Percentiles rank a stretch among this genome's conserved stretches.
Evolutionary conservation across 2,329 filamentous ascomycete genomes (phyloP).

Genomic region (Aureobasidium vineae): DNA sequence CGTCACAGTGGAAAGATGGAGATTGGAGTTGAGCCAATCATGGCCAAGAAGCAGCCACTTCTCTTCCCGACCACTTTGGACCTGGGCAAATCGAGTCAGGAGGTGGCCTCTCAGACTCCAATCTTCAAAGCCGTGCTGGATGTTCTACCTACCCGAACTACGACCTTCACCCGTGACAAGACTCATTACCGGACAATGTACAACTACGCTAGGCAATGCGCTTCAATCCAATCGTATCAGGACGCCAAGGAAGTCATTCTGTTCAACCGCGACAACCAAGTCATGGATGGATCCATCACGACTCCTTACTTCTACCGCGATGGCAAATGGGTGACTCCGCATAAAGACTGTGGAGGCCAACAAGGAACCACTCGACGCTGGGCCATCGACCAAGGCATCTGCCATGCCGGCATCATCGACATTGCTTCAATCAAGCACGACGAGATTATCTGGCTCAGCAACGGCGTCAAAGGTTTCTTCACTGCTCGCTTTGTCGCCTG

Average conservation of each 20-base stretch:
- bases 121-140: slow-evolving; percentile 52
- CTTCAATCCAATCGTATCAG: slow-evolving; percentile 49
- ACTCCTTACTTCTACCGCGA: slow-evolving; percentile 77
- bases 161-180: slow-evolving; percentile 78
- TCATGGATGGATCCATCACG: slow-evolving; percentile 85
- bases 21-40: slow-evolving; percentile 41
- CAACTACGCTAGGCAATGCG: slow-evolving; percentile 63
- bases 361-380: slow-evolving; percentile 78
- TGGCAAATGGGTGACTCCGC: slow-evolving; percentile 76
- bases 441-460: slow-evolving; percentile 85
- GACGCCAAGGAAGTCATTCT: slow-evolving; percentile 71
- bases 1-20: slow-evolving; percentile 43
- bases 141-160: slow-evolving; percentile 49
- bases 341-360: slow-evolving; percentile 68
- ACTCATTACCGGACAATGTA: slow-evolving; percentile 75
- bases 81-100: slow-evolving; percentile 34
- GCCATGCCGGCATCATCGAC: slow-evolving; percentile 62
- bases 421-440: slow-evolving; percentile 62
- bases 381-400: slow-evolving; percentile 70
- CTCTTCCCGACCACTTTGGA: slow-evolving; percentile 60
- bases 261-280: slow-evolving; percentile 60
- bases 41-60: slow-evolving; percentile 47
- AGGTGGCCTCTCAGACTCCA: slow-evolving; percentile 32
- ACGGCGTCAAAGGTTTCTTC: slow-evolving; percentile 75
- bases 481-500: slow-evolving; percentile 31